Base-by-base conservation (phyloP, 78 protist species). In the Chrysochromulina tobinii region DNA sequence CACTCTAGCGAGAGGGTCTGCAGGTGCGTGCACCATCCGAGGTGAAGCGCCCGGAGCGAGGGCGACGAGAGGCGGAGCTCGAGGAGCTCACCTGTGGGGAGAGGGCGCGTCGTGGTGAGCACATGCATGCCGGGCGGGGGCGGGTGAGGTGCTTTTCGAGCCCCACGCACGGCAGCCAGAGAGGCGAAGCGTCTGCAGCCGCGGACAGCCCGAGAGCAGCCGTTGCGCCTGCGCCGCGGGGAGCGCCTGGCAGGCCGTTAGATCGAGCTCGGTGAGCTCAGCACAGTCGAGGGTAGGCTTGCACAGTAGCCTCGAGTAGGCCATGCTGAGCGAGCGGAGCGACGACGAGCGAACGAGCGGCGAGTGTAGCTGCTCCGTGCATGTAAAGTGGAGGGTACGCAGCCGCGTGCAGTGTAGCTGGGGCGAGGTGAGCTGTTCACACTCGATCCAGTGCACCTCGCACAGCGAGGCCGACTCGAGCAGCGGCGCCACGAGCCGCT, bases 171-270 rank as follows among this genome's bases (percentile, higher is more conserved):
- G 53, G 53, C 81, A 72, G 53, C 27, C 27, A 53, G 20, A 72
- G n/a, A 72, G 53, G 81, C 27, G 81, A 14, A 72, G 81, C 81
- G 81, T 72, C n/a, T n/a, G n/a, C 81, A 72, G 81, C 57, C 81
- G 6, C 38, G 38, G 38, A 38, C 38, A 38, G 81, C 7, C 81
- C 25, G 81, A 23, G 53, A 72, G 25, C 17, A 72, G n/a, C n/a
- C 17, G 38, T 38, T 38, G 38, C 38, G 38, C 38, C 38, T 38
- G 3, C 11, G 81, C n/a, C 53, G 53, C 8, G 38, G n/a, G 38
- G 54, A 72, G 81, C 38, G 6, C 6, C 54, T 38, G 81, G 81
- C 81, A 72, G 81, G 20, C 81, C 20, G 81, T 72, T 15, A 72
- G 81, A 14, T 72, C 27, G 15, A 72, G 81, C 81, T 17, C 73